Evolutionary conservation across 441 rosid species (phyloP).

Genomic region (Erodium texanum): DNA sequence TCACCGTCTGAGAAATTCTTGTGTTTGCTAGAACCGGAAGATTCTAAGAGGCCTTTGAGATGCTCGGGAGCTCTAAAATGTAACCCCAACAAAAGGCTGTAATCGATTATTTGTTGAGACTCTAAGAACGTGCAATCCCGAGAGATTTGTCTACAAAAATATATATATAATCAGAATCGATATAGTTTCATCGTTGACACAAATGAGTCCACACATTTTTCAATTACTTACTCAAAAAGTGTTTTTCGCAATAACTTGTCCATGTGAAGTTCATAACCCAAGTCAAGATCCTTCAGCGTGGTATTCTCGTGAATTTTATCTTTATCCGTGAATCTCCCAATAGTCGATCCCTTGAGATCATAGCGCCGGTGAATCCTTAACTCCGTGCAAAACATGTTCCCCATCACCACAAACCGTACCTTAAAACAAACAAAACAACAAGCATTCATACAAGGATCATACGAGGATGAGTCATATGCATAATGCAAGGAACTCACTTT

Average conservation of each 20-base stretch:
- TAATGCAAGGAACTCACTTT: too few species aligned
- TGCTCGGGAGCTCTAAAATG: conserved; percentile 94
- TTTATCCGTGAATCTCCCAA: conserved; percentile 70
- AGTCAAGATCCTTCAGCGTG: conserved; percentile 86
- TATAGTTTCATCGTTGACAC: background rate
- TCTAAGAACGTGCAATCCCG: conserved; percentile 75
- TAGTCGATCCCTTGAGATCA: conserved; percentile 86
- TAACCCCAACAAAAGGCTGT: conserved; percentile 87
- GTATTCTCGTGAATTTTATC: conserved; percentile 54
- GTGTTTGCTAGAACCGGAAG: conserved; percentile 35
- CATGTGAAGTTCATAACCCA: conserved; percentile 74
- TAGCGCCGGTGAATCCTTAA: conserved; percentile 79
- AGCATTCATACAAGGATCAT: background rate
- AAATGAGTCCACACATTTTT: background rate
- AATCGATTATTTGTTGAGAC: conserved; percentile 83
- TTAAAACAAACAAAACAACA: conserved; percentile 21
- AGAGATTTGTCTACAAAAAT: conserved; percentile 60
- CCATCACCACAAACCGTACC: conserved; percentile 99
- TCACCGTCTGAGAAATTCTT: conserved; percentile 36
- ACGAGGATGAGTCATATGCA: background rate
- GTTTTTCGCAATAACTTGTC: conserved; percentile 70
- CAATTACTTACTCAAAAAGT: conserved; percentile 56
- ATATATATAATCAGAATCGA: conserved; percentile 16
- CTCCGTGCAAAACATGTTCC: conserved; percentile 98
- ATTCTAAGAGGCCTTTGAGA: conserved; percentile 46